phyloP scores from a whole-genome alignment of 345 rosid genomes.

The Cardamine chenopodiifolia region DNA sequence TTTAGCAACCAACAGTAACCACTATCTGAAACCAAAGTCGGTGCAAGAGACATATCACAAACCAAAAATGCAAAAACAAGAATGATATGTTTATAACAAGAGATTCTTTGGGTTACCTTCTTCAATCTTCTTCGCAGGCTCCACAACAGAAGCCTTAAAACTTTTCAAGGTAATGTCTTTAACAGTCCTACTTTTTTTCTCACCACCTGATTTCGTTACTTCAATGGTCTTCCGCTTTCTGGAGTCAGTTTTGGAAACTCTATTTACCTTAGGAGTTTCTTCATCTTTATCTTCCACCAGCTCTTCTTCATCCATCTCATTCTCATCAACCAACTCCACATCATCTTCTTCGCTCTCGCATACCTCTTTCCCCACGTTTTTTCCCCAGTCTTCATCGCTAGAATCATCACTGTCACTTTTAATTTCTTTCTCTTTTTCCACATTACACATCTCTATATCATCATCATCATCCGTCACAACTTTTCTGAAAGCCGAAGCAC shows the following conservation, averaged over 20 bases:
- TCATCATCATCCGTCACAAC: constrained; percentile 52
- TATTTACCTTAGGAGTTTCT: constrained; percentile 32
- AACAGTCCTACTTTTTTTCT: constrained; percentile 53
- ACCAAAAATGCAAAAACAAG: constrained; percentile 6
- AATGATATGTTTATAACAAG: not conserved
- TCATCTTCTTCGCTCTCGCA: constrained; percentile 60
- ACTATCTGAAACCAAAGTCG: constrained; percentile 13
- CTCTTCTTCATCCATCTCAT: constrained; percentile 49
- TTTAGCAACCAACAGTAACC: constrained; percentile 30
- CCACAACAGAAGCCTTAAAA: constrained; percentile 46
- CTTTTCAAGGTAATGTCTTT: constrained; percentile 38
- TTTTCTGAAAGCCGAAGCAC: constrained; percentile 51
- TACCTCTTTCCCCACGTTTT: constrained; percentile 49
- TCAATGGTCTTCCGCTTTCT: constrained; percentile 54
- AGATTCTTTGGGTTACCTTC: constrained; percentile 42
- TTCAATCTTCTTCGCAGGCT: constrained; percentile 50
- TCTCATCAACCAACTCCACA: constrained; percentile 56
- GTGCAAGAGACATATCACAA: constrained; percentile 8
- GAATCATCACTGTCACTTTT: constrained; percentile 59
- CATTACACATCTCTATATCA: constrained; percentile 45
- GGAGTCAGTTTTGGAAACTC: constrained; percentile 36
- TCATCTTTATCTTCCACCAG: constrained; percentile 34
- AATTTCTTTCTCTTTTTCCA: constrained; percentile 43
- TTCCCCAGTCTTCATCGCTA: constrained; percentile 83
- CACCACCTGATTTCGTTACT: constrained; percentile 45